phyloP scores from a whole-genome alignment of 2,329 filamentous ascomycete species.

The Talaromyces sp. region DNA sequence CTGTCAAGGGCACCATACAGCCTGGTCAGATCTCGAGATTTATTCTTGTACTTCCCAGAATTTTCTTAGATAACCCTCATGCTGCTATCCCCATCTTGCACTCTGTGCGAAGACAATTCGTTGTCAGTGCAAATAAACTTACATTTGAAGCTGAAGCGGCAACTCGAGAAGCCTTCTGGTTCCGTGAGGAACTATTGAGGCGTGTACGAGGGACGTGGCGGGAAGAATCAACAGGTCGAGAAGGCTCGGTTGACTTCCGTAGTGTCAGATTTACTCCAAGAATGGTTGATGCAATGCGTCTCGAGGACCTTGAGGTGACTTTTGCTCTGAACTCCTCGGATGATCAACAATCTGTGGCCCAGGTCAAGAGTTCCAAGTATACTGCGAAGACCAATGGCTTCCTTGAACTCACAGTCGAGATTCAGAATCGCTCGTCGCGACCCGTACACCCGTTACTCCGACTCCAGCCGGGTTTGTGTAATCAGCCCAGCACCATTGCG shows the following conservation, averaged over 20 bases:
- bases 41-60: conserved; percentile 69
- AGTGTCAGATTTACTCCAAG: conserved; percentile 68
- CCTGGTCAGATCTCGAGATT: conserved; percentile 66
- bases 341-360: conserved; percentile 26
- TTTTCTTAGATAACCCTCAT: conserved; percentile 73
- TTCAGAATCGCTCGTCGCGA: conserved; percentile 69
- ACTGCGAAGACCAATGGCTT: conserved; percentile 58
- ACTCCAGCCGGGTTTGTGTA: conserved; percentile 70
- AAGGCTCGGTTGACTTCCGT: conserved; percentile 71
- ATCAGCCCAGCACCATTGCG: conserved; percentile 67
- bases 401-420: conserved; percentile 63
- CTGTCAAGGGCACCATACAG: conserved; percentile 48
- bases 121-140: conserved; percentile 76
- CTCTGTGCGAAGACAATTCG: conserved; percentile 84
- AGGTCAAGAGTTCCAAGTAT: conserved; percentile 47
- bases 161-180: conserved; percentile 85
- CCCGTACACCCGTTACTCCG: conserved; percentile 70
- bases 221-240: conserved; percentile 55
- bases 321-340: conserved; percentile 41
- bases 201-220: conserved; percentile 69
- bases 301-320: conserved; percentile 71
- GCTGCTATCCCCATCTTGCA: conserved; percentile 76
- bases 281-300: conserved; percentile 78
- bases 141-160: conserved; percentile 75
- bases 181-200: conserved; percentile 74